These are phyloP conservation scores for Canavalia ensiformis DNA, from an alignment of 306 rosid species.

Conservation along the genomic window DNA sequence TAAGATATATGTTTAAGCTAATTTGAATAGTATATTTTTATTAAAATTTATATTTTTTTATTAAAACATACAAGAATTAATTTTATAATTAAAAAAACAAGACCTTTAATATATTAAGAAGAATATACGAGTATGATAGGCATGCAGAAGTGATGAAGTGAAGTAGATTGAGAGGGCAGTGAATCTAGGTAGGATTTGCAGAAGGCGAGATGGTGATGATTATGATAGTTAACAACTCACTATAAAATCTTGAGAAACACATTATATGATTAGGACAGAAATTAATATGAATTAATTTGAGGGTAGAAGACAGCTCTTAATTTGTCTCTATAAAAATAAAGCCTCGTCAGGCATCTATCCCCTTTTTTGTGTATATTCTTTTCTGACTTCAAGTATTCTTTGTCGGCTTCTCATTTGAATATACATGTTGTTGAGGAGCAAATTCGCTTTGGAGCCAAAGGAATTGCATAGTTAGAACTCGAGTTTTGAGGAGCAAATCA, in stretches of 20 bases:
- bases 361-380: constrained; percentile 51
- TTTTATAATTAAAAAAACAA: too few relatives aligned
- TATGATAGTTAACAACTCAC: constrained; percentile 25
- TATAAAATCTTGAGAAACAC: neutral
- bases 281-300: neutral
- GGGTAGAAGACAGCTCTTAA: constrained; percentile 41
- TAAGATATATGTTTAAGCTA: too few relatives aligned
- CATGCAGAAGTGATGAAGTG: neutral
- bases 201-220: constrained; percentile 40
- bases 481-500: neutral
- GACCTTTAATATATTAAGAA: too few relatives aligned
- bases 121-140: too few relatives aligned
- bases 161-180: neutral
- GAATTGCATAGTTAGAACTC: neutral
- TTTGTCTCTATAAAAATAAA: constrained; percentile 13
- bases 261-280: neutral
- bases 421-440: constrained; percentile 1
- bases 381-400: constrained; percentile 47
- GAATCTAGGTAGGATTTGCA: constrained; percentile 38
- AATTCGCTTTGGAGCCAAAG: neutral
- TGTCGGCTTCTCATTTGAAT: constrained; percentile 52
- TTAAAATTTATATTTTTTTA: too few relatives aligned
- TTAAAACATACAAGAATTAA: too few relatives aligned
- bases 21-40: too few relatives aligned
- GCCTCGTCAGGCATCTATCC: constrained; percentile 49